These are phyloP conservation scores for Pseudogymnoascus sp. DNA, from an alignment of 2,329 filamentous ascomycete genomes.

Conservation along the genomic window DNA sequence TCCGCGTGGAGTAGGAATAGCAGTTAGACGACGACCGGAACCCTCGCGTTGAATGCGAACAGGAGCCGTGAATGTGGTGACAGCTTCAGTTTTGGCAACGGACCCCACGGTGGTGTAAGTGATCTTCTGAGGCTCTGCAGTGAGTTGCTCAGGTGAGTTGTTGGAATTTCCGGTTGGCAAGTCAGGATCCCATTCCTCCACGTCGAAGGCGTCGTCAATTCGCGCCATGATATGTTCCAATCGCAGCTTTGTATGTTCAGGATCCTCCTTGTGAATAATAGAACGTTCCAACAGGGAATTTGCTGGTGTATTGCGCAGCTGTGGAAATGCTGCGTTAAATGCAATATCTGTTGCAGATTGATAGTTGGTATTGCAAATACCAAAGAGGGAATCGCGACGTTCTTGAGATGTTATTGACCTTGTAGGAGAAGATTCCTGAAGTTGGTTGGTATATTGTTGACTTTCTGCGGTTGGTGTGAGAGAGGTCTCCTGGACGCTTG, in stretches of 20 bases:
- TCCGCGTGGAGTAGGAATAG: neutral
- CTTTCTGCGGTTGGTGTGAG: neutral
- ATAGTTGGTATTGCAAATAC: neutral
- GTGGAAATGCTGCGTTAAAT: slow-evolving; percentile 5
- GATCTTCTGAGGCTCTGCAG: slow-evolving; percentile 23
- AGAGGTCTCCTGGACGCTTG: neutral
- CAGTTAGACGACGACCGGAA: slow-evolving; percentile 20
- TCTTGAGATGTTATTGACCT: neutral
- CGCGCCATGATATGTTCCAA: slow-evolving; percentile 12
- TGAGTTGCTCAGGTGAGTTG: slow-evolving; percentile 25
- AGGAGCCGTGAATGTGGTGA: slow-evolving; percentile 27
- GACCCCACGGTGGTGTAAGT: slow-evolving; percentile 31
- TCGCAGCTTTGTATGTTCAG: slow-evolving; percentile 2
- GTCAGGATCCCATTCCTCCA: slow-evolving; percentile 26
- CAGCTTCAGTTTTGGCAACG: slow-evolving; percentile 25
- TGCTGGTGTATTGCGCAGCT: neutral
- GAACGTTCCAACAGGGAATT: neutral
- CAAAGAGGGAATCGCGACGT: neutral
- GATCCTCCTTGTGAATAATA: slow-evolving; percentile 12
- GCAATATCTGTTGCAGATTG: neutral
- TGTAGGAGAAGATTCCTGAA: neutral
- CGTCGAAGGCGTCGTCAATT: slow-evolving; percentile 25
- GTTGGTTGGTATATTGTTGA: neutral
- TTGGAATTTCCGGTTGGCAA: slow-evolving; percentile 16
- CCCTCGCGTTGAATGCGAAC: slow-evolving; percentile 30